phyloP scores from a whole-genome alignment of 1,139 yeast genomes.

The Wickerhamomyces sp. region DNA sequence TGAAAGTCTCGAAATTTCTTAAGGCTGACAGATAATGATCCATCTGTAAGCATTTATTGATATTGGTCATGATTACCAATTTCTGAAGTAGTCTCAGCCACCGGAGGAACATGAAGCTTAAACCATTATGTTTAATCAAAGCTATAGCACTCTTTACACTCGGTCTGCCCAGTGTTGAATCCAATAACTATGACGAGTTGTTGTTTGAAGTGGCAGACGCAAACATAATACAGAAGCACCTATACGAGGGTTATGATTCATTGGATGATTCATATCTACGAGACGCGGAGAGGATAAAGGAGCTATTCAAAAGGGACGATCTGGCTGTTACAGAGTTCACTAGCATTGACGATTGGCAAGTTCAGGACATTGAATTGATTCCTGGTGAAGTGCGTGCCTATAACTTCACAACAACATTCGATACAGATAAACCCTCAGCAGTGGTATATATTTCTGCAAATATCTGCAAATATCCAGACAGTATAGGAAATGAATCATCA shows the following conservation, averaged over 20 bases:
- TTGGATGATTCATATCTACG: conserved; percentile 1
- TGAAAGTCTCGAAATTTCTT: too few species aligned
- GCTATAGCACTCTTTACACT: too few species aligned
- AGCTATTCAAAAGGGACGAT: not conserved
- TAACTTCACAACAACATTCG: conserved; percentile 5
- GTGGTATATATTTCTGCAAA: conserved; percentile 7
- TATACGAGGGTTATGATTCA: not conserved
- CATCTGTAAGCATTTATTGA: too few species aligned
- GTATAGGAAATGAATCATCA: not conserved
- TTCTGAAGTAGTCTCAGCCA: too few species aligned
- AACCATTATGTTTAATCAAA: too few species aligned
- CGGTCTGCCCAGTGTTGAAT: not conserved
- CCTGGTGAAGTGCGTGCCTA: conserved; percentile 11
- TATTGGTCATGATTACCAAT: too few species aligned
- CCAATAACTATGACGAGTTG: not conserved
- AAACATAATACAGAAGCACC: not conserved
- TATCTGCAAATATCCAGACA: conserved; percentile 9
- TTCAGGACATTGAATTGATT: conserved; percentile 5
- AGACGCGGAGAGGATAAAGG: not conserved
- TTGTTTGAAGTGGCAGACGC: not conserved
- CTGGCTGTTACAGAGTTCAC: not conserved
- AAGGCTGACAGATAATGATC: too few species aligned
- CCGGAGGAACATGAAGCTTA: too few species aligned
- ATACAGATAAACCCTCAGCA: not conserved
- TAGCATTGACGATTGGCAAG: conserved; percentile 4